These are phyloP conservation scores for Lagerstroemia speciosa DNA, from an alignment of 345 rosid genomes.

Conservation along the genomic window DNA sequence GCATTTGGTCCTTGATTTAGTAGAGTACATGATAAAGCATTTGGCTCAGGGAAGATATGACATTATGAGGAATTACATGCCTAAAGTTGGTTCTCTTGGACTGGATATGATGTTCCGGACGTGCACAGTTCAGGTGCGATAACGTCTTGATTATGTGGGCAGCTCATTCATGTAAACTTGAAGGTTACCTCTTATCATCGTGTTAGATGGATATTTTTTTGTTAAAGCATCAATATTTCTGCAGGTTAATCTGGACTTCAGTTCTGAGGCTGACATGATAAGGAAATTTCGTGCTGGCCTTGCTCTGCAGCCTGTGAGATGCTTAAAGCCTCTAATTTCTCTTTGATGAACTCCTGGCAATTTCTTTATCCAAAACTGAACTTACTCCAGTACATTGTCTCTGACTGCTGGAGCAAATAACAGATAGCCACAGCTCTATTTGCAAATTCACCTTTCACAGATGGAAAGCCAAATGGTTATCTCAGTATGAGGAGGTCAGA, in stretches of 20 bases:
- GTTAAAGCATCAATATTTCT: slow-evolving; percentile 2
- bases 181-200: neutral
- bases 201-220: neutral
- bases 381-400: neutral
- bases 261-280: slow-evolving; percentile 96
- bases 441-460: slow-evolving; percentile 97
- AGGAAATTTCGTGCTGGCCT: slow-evolving; percentile 92
- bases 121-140: slow-evolving; percentile 92
- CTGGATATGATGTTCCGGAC: slow-evolving; percentile 99
- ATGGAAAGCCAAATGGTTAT: slow-evolving; percentile 95
- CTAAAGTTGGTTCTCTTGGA: slow-evolving; percentile 91
- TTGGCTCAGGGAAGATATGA: slow-evolving; percentile 88
- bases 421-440: slow-evolving; percentile 98
- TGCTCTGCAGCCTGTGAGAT: slow-evolving; percentile 91
- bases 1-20: neutral
- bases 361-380: neutral
- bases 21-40: slow-evolving; percentile 16
- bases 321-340: slow-evolving; percentile 1
- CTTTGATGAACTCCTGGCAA: neutral
- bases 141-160: slow-evolving; percentile 9
- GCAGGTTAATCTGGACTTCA: slow-evolving; percentile 94
- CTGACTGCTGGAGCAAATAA: slow-evolving; percentile 25
- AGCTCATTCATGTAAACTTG: too few species aligned
- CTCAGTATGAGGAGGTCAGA: slow-evolving; percentile 95
- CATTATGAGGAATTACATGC: slow-evolving; percentile 97